phyloP scores from a whole-genome alignment of 2,329 filamentous ascomycete genomes.

The Fonsecaea erecta region DNA sequence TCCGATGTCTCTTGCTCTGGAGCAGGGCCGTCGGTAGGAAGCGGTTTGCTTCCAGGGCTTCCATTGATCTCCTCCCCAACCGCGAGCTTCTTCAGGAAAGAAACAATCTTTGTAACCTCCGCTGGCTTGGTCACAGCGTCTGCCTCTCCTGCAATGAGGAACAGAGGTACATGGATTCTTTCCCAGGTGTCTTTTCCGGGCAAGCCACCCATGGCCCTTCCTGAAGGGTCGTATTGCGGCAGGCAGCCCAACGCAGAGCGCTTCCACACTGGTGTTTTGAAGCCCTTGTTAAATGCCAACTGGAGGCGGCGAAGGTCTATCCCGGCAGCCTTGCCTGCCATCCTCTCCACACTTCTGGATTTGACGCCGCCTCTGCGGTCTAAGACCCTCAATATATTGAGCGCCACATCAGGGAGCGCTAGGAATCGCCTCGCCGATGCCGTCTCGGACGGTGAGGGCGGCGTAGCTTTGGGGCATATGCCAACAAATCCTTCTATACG shows the following conservation, averaged over 20 bases:
- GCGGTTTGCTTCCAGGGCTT: slow-evolving; percentile 21
- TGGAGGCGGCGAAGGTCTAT: slow-evolving; percentile 50
- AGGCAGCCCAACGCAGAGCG: slow-evolving; percentile 77
- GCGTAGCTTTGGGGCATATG: slow-evolving; percentile 76
- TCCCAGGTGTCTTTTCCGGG: slow-evolving; percentile 74
- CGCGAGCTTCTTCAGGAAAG: slow-evolving; percentile 24
- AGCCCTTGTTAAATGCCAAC: slow-evolving; percentile 71
- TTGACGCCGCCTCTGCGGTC: slow-evolving; percentile 78
- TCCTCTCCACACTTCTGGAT: slow-evolving; percentile 78
- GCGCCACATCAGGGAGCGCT: slow-evolving; percentile 68
- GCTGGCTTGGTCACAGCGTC: slow-evolving; percentile 75
- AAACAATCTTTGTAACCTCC: slow-evolving; percentile 71
- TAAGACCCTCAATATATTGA: slow-evolving; percentile 76
- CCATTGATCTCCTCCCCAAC: neutral
- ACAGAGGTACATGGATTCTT: slow-evolving; percentile 72
- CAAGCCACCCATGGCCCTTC: slow-evolving; percentile 64
- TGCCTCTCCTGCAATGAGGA: slow-evolving; percentile 75
- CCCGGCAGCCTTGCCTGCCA: slow-evolving; percentile 57
- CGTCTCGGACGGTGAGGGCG: slow-evolving; percentile 61
- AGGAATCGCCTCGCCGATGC: slow-evolving; percentile 62
- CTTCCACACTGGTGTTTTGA: slow-evolving; percentile 78
- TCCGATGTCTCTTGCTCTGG: slow-evolving; percentile 34
- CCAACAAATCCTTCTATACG: slow-evolving; percentile 77
- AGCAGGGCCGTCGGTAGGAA: slow-evolving; percentile 41
- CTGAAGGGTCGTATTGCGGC: slow-evolving; percentile 62